Percentiles rank a stretch among this genome's conserved stretches.
Conservation (phyloP, 2,329 filamentous ascomycete genomes). For the Lachnum nothofagi region DNA sequence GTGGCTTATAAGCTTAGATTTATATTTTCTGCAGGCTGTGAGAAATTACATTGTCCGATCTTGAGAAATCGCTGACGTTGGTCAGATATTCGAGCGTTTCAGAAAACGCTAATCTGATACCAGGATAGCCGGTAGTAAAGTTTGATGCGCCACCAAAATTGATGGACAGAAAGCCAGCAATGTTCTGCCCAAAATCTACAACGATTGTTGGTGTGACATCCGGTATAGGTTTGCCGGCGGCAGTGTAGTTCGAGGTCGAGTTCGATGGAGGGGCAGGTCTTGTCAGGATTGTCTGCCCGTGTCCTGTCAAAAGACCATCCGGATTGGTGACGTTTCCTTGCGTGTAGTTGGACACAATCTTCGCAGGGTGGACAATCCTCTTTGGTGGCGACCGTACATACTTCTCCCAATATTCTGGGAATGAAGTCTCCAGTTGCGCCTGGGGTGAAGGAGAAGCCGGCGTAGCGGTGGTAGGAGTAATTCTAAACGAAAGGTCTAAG, state of each 20-base stretch:
- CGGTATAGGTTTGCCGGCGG: conserved; percentile 1
- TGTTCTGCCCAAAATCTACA: conserved; percentile 47
- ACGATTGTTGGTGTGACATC: conserved; percentile 36
- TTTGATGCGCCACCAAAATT: conserved; percentile 36
- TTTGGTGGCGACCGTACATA: conserved; percentile 38
- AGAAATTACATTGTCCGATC: conserved; percentile 40
- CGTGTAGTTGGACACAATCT: conserved; percentile 33
- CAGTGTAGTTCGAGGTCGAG: not conserved
- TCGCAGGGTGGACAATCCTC: conserved; percentile 31
- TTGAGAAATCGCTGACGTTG: conserved; percentile 44
- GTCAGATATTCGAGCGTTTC: conserved; percentile 43
- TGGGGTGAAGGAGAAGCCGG: not conserved
- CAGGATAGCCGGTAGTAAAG: conserved; percentile 34
- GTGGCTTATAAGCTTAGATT: conserved; percentile 1
- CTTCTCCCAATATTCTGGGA: conserved; percentile 33
- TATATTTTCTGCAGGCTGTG: too few relatives aligned
- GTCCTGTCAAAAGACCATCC: conserved; percentile 31
- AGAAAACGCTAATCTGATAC: conserved; percentile 45
- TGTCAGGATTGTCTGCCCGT: conserved; percentile 33
- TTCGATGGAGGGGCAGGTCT: conserved; percentile 4
- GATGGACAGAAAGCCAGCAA: conserved; percentile 41
- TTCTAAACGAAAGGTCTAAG: conserved; percentile 3
- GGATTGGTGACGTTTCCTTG: conserved; percentile 38
- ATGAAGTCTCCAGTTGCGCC: not conserved
- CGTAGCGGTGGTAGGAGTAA: not conserved